Evolutionary conservation across 2,329 filamentous ascomycete genomes (phyloP).

Genomic region (Hypomyces rosellus): DNA sequence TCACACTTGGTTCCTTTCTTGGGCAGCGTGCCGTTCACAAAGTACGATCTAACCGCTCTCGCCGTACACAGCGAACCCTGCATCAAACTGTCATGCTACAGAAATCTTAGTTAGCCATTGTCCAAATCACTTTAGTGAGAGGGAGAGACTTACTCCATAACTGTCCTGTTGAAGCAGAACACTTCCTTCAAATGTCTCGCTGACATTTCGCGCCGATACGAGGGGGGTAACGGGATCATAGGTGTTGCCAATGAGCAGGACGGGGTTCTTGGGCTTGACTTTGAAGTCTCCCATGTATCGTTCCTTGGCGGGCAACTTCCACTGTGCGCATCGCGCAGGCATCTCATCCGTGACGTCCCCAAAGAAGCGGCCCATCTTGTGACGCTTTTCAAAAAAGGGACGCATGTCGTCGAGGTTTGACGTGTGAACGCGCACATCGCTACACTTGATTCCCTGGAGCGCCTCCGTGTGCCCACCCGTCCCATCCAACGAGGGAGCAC

Average conservation of each 20-base stretch:
- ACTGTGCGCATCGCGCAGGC: not conserved
- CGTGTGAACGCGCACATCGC: constrained; percentile 4
- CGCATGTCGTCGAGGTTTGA: not conserved
- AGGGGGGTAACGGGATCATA: constrained; percentile 32
- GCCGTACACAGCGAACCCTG: constrained; percentile 15
- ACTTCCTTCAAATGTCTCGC: constrained; percentile 32
- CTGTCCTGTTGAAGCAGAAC: constrained; percentile 30
- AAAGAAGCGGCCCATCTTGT: not conserved
- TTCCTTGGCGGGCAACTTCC: constrained; percentile 25
- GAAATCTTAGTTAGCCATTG: not conserved
- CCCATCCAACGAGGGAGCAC: too few relatives aligned
- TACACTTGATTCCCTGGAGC: constrained; percentile 14
- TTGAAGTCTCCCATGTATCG: constrained; percentile 26
- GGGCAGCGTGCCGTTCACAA: constrained; percentile 14
- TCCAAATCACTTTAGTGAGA: constrained; percentile 44
- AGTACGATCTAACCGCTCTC: constrained; percentile 13
- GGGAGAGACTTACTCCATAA: constrained; percentile 27
- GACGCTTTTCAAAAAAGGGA: not conserved
- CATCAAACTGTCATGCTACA: constrained; percentile 12
- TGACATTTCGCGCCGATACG: constrained; percentile 15
- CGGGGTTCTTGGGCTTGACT: constrained; percentile 25
- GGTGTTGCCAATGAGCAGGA: constrained; percentile 34
- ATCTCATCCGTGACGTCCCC: not conserved
- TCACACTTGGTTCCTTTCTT: constrained; percentile 13
- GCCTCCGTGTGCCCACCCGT: constrained; percentile 1